Evolutionary conservation across 345 rosid species (phyloP), one percentile per base, ranked within the genome.

Genomic region (Camelina hispida): DNA sequence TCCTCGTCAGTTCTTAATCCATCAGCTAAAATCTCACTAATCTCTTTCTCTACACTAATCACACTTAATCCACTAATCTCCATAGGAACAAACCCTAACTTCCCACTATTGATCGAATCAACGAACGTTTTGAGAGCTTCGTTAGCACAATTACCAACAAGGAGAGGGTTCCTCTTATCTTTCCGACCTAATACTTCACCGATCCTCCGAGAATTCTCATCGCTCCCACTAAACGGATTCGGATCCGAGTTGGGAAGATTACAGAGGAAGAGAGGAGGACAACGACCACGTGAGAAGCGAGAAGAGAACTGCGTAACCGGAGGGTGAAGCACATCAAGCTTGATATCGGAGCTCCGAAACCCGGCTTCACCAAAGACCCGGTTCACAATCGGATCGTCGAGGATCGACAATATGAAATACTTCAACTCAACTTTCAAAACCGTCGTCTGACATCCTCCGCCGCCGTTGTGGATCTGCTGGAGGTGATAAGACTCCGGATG

Each of bases 401-500:
- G 81, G 65, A 89, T 89, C 1, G 96, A 83, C 6, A 86, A 8
- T 28, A 86, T 69, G 12, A 90, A 80, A 57, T 85, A 76, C 70
- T 82, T 85, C 32, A 87, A 54, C 66, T 87, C 93, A 6, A 90
- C 92, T 38, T 84, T 89, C 71, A 86, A 61, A 69, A 74, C 80
- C 38, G 87, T 55, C 62, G 80, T 71, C 2, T 70, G 75, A 2
- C 66, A 65, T 16, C 68, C 72, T 6, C 69, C 62, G 12, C 65
- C 62, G 51, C 67, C 55, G 69, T 57, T 25, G 73, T 85, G 87
- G 8, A 85, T 68, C 78, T 90, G 94, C 61, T 87, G 90, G 22
- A 93, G 63, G 46, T 91, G 96, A 71, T 84, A 87, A 16, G 80
- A 84, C 73, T 93, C 98, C 16, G 97, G 98, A 15, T 85, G 93